Evolutionary conservation across 352 stramenopile species (phyloP).

Genomic region (Pythium rishiriense): DNA sequence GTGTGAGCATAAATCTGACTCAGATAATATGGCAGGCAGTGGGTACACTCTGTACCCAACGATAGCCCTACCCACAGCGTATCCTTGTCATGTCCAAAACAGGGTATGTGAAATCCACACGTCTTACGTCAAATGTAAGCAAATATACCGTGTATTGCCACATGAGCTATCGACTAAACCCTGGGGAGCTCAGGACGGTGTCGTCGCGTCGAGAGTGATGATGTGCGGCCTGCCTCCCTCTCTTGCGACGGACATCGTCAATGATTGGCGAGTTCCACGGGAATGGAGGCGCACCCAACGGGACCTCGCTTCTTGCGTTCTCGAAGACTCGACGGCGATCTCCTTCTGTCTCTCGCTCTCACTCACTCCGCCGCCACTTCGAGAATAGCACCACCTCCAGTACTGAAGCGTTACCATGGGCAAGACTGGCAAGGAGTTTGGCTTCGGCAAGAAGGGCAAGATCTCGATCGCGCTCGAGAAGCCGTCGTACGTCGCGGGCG

Average conservation of each 20-base stretch:
- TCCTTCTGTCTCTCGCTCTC: background rate
- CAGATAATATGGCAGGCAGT: background rate
- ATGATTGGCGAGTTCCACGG: no score
- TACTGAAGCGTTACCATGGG: no score
- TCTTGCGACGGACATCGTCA: no score
- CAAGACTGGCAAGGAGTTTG: conserved; percentile 41
- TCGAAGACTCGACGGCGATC: conserved; percentile 4
- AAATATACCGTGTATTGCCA: background rate
- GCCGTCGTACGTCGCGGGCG: conserved; percentile 57
- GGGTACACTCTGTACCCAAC: conserved; percentile 14
- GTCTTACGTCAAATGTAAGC: background rate
- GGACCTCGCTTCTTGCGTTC: background rate
- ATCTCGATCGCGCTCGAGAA: conserved; percentile 64
- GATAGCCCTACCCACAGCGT: conserved; percentile 10
- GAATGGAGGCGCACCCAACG: background rate
- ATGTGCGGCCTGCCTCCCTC: background rate
- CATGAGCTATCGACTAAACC: background rate
- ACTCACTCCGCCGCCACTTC: background rate
- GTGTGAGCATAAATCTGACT: no score
- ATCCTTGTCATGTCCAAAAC: background rate
- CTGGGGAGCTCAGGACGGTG: background rate
- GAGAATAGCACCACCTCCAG: background rate
- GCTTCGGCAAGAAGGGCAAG: conserved; percentile 62
- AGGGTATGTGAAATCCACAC: no score
- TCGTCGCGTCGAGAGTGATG: conserved; percentile 1